Base-by-base conservation (phyloP, 75 land plant species). In the Cryptomeria japonica region DNA sequence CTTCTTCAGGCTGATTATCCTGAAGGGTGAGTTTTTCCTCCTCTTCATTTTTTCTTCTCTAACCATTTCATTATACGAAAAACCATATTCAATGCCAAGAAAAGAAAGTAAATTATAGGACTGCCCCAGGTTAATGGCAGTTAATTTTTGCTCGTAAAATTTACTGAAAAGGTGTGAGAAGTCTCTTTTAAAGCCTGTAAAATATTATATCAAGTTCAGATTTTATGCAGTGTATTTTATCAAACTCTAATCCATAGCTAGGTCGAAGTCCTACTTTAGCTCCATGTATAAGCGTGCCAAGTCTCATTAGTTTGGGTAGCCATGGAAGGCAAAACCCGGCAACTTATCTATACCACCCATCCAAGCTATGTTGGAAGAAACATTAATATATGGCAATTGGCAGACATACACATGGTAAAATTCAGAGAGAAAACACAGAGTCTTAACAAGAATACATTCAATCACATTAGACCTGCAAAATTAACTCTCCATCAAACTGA, bases 1-100 rank as follows among this genome's bases (percentile, higher is more conserved):
- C 95, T 97, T 79, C 94, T 97, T n/a, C 97, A 97, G 92, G 95
- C 99, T 19, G 99, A 97, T 85, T 97, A 97, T 88, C 86, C 94
- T 7, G 99, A 97, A 90, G 94, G 99, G 99, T 96, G 82, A 87
- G 89, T 84, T 42, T 15, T 61, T 72, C 32, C 68, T 36, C n/a
- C 19, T 51, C 31, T 87, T 72, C 51, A 49, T 86, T 70, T 88
- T 42, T 61, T 15, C 44, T 49, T 28, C 7, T 80, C 14, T 37
- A 37, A 41, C 16, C 16, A 51, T 13, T 14, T 51, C 55, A 51
- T 51, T 77, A 25, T 25, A 51, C 15, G 55, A 51, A 51, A 2
- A 51, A 14, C 2, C 15, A 13, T 13, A 51, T 51, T 14, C 55
- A 51, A 51, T 51, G 55, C 55, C 3, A 13, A 51, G 55, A 51